These are phyloP conservation scores for Ceriops tagal DNA, from an alignment of 345 rosid species.

Conservation along the genomic window DNA sequence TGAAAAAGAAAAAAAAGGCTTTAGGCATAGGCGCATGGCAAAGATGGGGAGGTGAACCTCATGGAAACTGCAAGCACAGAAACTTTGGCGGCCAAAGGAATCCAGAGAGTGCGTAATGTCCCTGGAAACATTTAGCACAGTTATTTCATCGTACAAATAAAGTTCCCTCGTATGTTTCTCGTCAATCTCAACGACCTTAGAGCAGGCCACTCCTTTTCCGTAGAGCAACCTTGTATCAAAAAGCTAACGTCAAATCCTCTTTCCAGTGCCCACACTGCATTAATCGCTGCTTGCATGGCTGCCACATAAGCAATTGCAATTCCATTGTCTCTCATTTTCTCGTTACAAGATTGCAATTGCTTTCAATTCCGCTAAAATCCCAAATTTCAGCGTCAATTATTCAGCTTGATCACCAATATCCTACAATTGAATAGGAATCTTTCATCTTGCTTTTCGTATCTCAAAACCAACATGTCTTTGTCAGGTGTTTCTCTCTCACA, in stretches of 20 bases:
- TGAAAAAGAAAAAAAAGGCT: not conserved
- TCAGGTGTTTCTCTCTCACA: too few species aligned
- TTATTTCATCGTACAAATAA: conserved; percentile 34
- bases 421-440: not conserved
- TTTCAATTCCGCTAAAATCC: not conserved
- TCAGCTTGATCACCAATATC: not conserved
- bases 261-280: conserved; percentile 60
- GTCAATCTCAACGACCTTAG: conserved; percentile 54
- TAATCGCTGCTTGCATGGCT: conserved; percentile 52
- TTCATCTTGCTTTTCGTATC: not conserved
- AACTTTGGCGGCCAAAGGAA: conserved; percentile 39
- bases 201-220: conserved; percentile 56
- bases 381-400: not conserved
- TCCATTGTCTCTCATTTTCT: conserved; percentile 22
- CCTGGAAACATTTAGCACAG: conserved; percentile 48
- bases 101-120: conserved; percentile 42
- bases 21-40: too few species aligned
- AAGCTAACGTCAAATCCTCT: conserved; percentile 69
- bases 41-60: conserved; percentile 1
- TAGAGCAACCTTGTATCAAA: conserved; percentile 61
- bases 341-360: not conserved
- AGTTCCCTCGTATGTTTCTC: conserved; percentile 48
- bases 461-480: not conserved
- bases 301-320: conserved; percentile 31
- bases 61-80: conserved; percentile 41